Percentiles rank a stretch among this genome's conserved stretches.
phyloP scores from a whole-genome alignment of 2,329 filamentous ascomycete species.

The Colletotrichum liaoningense region DNA sequence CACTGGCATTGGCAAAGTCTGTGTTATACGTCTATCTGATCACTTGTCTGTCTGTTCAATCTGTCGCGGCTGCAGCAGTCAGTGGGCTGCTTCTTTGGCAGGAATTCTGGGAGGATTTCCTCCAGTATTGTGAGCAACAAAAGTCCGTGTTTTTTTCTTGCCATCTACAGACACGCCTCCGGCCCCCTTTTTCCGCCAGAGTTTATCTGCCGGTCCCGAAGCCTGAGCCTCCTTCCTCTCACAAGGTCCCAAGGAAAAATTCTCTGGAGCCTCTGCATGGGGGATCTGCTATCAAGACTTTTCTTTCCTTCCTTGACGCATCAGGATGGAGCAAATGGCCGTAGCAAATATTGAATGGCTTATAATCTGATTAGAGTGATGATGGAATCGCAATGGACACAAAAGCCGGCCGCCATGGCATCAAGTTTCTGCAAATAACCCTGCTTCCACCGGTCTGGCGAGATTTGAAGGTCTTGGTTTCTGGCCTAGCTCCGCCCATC shows the following conservation, averaged over 20 bases:
- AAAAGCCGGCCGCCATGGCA: slow-evolving; percentile 11
- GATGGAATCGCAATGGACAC: slow-evolving; percentile 11
- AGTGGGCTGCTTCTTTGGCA: slow-evolving; percentile 7
- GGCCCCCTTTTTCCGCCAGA: slow-evolving; percentile 2
- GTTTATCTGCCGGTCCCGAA: slow-evolving; percentile 5
- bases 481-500: slow-evolving; percentile 32
- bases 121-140: background rate
- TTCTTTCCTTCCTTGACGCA: background rate
- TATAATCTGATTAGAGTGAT: slow-evolving; percentile 4
- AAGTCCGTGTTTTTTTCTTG: background rate
- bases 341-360: background rate
- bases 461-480: slow-evolving; percentile 43
- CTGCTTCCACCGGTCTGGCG: slow-evolving; percentile 38
- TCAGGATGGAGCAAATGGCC: background rate
- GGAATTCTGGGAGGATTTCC: background rate
- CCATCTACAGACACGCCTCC: background rate
- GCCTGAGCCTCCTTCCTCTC: background rate
- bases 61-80: slow-evolving; percentile 1
- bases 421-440: slow-evolving; percentile 9
- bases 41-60: background rate
- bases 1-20: slow-evolving; percentile 1
- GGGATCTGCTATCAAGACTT: background rate
- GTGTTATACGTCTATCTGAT: background rate
- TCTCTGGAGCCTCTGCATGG: background rate
- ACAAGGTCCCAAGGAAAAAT: too few relatives aligned